Base-by-base conservation (phyloP, 2,329 filamentous ascomycete species). In the Scytalidium lignicola region DNA sequence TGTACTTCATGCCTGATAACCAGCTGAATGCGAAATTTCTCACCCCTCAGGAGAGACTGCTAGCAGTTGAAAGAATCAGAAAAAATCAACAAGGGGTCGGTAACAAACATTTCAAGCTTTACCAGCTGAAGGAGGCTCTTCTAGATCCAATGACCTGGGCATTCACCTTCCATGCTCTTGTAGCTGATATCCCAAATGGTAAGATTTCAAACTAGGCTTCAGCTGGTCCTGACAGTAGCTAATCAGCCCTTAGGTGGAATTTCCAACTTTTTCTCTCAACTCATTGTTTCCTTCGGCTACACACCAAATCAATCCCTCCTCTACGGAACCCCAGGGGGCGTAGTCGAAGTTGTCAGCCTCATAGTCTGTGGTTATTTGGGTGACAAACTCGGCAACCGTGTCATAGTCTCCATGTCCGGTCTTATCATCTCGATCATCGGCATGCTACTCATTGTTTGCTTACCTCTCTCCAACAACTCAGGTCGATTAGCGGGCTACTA, bases 71-170 rank as follows among this genome's bases (percentile, higher is more conserved):
- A 51, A 62, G 74, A n/a, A 67, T 76, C 10, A 70, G 75, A 2
- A 69, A 74, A 49, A 82, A 83, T 62, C 74, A 82, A 65, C 80
- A 77, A 4, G 79, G 79, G 29, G 74, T 82, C 28, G 69, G 73
- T 46, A 79, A 72, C 56, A 74, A 70, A 54, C 72, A 73, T 52
- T 80, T 82, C 61, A 76, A 75, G 19, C 60, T 66, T 50, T 70
- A 67, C 53, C 76, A 82, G 59, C 68, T 82, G 4, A 44, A 74
- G 2, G 79, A 82, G 57, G 71, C 74, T 8, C 44, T 65, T 8
- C 20, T 47, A 17, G 62, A 65, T 55, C 61, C 62, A 2, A 59
- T 62, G 55, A 61, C 61, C 10, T 65, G 62, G 61, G 58, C 60
- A 3, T 62, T 64, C 23, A 78, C 78, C 41, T 50, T 74, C 7